Base-by-base conservation (phyloP, 441 rosid genomes). In the Pelargonium cotyledonis region DNA sequence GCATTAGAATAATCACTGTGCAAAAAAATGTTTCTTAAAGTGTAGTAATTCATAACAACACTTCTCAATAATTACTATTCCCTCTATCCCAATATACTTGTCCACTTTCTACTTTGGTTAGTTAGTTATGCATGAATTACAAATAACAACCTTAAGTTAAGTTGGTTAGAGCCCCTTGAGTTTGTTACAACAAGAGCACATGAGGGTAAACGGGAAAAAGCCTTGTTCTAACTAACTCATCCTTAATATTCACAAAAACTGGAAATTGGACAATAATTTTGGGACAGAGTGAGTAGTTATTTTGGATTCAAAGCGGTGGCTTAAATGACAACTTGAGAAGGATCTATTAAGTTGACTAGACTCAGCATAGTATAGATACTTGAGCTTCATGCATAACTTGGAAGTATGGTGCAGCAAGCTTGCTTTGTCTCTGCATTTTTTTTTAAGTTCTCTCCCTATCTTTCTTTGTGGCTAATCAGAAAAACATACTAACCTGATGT, bases 1-100 rank as follows among this genome's bases (percentile, higher is more conserved):
- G 29, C 41, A 26, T 49, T 70, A 63, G 46, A 62, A 66, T 61
- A 65, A 58, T 66, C 68, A 38, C 63, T 47, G 1, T 43, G 70
- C 8, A 21, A 60, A 71, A 70, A 35, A 31, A 60, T 60, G 10
- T 60, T 60, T 23, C 63, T 21, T 60, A 31, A 23, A 61, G 65
- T 61, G 29, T 21, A 23, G 29, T 61, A 35, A 5, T 35, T 35
- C 38, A 35, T 35, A 60, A 58, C 12, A 57, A 19, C 31, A 58
- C 14, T 58, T 58, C 63, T 11, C 1, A 35, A 35, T 35, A 35
- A 4, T 4, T 35, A 35, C 4, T 35, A 35, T 5, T 35, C 38
- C 6, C 38, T 35, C 38, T 5, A 35, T 35, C 38, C 38, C 38
- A 35, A 35, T 0, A 35, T 35, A 31, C 3, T 4, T 31, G 35